phyloP scores from a whole-genome alignment of 345 rosid genomes.

The Angophora floribunda region DNA sequence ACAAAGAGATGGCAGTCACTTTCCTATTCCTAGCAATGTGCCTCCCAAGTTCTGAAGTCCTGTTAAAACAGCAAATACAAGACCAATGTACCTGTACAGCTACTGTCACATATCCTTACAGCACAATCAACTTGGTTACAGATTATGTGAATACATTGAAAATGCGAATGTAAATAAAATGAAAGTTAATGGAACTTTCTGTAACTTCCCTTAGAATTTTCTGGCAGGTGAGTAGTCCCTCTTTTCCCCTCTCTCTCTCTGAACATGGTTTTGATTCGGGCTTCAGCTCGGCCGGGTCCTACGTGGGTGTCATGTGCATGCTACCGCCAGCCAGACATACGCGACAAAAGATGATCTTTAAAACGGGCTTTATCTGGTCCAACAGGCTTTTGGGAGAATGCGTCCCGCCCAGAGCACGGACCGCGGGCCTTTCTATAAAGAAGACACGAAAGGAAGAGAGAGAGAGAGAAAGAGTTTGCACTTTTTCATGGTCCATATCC shows the following conservation, averaged over 20 bases:
- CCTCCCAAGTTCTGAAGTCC: neutral
- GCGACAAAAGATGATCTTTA: neutral
- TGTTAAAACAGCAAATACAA: neutral
- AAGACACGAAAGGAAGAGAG: neutral
- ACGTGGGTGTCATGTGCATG: neutral
- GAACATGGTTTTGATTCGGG: neutral
- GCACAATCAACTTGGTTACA: neutral
- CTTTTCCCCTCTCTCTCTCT: neutral
- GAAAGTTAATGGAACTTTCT: neutral
- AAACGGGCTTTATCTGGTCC: neutral
- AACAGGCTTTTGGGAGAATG: neutral
- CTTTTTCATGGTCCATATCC: neutral
- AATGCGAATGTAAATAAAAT: neutral
- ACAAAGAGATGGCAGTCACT: neutral
- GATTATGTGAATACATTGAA: neutral
- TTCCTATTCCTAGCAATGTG: neutral
- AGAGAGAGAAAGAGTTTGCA: neutral
- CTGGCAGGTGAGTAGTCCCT: neutral
- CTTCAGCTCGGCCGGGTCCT: neutral
- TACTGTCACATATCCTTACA: neutral
- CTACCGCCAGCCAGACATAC: neutral
- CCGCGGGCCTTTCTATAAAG: neutral
- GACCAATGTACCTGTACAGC: neutral
- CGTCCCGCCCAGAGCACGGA: neutral
- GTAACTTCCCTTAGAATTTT: neutral